Conservation (phyloP, 495 filamentous ascomycete species). For the Tetracladium setigerum region DNA sequence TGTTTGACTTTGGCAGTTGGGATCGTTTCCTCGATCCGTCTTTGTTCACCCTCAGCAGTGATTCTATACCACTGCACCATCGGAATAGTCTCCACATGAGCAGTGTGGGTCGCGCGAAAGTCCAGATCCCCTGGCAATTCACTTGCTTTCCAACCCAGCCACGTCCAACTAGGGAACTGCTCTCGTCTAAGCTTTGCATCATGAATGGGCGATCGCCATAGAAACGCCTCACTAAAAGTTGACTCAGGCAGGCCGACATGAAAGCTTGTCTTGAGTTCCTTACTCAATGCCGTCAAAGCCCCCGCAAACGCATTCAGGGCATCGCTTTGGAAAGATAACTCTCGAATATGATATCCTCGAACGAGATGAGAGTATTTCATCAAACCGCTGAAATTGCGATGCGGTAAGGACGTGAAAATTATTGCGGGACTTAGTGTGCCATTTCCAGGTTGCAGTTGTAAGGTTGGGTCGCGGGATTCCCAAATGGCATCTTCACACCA, state of each 20-base stretch:
- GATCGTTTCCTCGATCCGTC: not conserved
- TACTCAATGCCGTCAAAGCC: not conserved
- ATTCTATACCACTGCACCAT: not conserved
- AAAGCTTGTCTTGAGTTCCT: not conserved
- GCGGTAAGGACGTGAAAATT: not conserved
- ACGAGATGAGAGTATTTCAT: not conserved
- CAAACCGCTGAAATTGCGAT: not conserved
- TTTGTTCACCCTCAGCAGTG: not conserved
- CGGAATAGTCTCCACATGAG: not conserved
- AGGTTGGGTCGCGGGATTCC: not conserved
- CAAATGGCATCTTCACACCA: slow-evolving; percentile 1
- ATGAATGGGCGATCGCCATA: not conserved
- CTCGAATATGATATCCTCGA: not conserved
- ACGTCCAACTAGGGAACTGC: slow-evolving; percentile 1
- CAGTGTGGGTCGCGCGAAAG: not conserved
- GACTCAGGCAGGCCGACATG: not conserved
- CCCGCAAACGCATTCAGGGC: not conserved
- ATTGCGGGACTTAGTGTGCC: not conserved
- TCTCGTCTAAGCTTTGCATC: not conserved
- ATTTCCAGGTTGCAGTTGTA: not conserved
- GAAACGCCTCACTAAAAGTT: not conserved
- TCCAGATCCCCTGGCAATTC: not conserved
- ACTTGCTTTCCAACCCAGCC: not conserved
- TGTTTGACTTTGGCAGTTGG: not conserved
- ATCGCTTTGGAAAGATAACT: not conserved